Base-by-base conservation (phyloP, 2,329 filamentous ascomycete species). In the Aspergillus fumigatiaffinis region DNA sequence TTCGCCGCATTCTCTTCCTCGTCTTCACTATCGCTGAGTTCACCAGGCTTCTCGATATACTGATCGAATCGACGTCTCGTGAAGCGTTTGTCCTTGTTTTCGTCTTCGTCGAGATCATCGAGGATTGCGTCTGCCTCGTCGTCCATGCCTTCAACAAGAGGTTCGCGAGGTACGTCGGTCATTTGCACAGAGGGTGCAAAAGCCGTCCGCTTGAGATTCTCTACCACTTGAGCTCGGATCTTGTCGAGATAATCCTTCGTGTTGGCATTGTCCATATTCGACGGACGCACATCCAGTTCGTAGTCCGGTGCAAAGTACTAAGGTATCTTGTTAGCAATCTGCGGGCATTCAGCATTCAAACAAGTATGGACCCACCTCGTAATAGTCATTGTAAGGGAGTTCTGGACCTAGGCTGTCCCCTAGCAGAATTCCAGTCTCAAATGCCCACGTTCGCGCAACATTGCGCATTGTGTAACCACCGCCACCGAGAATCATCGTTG, bases 301-400 rank as follows among this genome's bases (percentile, higher is more conserved):
- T 87, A 89, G 67, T 89, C 86, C 2, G 86, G 86, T 5, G 82
- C 85, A 68, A 88, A 89, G 68, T 89, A 89, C 80, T 84, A 26
- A 42, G 23, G n/a, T 6, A 44, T 41, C 10, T 25, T 2, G 51
- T 57, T 26, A 63, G 63, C 23, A 46, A n/a, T 12, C 20, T 23
- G 20, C 21, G 2, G 10, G 21, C 44, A 14, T 23, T 25, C 21
- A 14, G 10, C 4, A 20, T 25, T 47, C 3, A 1, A 14, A 12
- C 14, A 3, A 25, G 12, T 23, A 35, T 12, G 4, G 32, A 47
- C 74, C 66, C 70, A 83, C 82, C 72, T 88, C 86, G 69, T 97
- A 97, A 75, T 97, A 97, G 78, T 97, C 93, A 62, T 96, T 97
- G 75, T 92, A 97, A 0, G 93, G 93, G 44, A 97, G 81, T n/a